A percentile compares a stretch with the other conserved stretches of the same genome.
phyloP scores from a whole-genome alignment of 2,329 filamentous ascomycete species.

The Pseudogymnoascus sp. region DNA sequence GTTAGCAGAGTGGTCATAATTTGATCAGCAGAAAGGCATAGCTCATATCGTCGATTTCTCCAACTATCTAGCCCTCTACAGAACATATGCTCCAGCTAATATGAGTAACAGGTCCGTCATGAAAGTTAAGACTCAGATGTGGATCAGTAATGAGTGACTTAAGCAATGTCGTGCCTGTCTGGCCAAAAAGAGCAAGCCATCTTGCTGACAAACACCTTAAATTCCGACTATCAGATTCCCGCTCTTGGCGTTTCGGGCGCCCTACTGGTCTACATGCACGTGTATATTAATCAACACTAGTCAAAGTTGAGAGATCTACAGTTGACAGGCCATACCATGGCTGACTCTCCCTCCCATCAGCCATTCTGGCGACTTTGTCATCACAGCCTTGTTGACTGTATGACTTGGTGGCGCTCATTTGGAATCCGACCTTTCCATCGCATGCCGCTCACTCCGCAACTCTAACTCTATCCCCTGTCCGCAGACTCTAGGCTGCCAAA shows the following conservation, averaged over 20 bases:
- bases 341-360: not conserved
- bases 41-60: not conserved
- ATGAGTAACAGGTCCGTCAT: conserved; percentile 3
- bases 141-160: not conserved
- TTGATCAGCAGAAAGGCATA: not conserved
- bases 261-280: not conserved
- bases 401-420: not conserved
- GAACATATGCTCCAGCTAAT: not conserved
- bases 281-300: not conserved
- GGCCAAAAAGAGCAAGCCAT: not conserved
- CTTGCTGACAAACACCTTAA: not conserved
- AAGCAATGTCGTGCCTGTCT: not conserved
- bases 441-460: not conserved
- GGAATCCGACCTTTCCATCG: not conserved
- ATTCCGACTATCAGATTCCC: not conserved
- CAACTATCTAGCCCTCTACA: not conserved
- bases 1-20: not conserved
- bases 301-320: not conserved
- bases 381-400: not conserved
- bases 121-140: not conserved
- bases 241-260: not conserved
- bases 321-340: not conserved
- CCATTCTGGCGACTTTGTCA: not conserved
- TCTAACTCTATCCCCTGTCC: not conserved
- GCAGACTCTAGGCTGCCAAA: not conserved